These are phyloP conservation scores for Jasminum sambac DNA, from an alignment of 257 asterid genomes.

Conservation along the genomic window DNA sequence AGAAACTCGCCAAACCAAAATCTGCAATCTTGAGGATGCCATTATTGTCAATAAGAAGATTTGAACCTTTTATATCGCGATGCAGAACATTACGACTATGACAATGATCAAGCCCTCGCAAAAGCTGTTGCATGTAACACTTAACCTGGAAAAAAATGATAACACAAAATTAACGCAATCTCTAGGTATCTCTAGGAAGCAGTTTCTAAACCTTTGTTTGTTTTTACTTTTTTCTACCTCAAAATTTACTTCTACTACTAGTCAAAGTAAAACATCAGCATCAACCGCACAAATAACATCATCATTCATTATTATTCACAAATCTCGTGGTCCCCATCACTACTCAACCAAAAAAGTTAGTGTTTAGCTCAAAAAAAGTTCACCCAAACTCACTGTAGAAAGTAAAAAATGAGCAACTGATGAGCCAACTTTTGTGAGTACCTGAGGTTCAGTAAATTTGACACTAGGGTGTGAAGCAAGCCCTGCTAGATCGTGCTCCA, in stretches of 20 bases:
- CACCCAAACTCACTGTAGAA: too few relatives aligned
- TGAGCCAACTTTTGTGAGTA: slow-evolving; percentile 26
- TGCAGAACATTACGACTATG: slow-evolving; percentile 82
- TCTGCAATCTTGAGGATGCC: slow-evolving; percentile 91
- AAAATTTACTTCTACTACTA: too few relatives aligned
- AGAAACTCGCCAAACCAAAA: slow-evolving; percentile 89
- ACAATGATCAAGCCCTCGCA: slow-evolving; percentile 85
- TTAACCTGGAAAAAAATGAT: slow-evolving; percentile 62
- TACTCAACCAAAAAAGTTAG: too few relatives aligned
- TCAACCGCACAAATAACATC: too few relatives aligned
- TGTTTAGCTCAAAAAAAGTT: too few relatives aligned
- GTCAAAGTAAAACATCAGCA: too few relatives aligned
- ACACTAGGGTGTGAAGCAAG: slow-evolving; percentile 84
- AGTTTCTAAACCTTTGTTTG: too few relatives aligned
- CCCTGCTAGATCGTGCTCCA: slow-evolving; percentile 98
- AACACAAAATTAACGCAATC: too few relatives aligned
- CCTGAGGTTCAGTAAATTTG: slow-evolving; percentile 91
- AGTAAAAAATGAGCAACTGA: not conserved
- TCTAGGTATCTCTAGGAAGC: too few relatives aligned
- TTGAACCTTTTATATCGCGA: slow-evolving; percentile 96
- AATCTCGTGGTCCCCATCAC: too few relatives aligned
- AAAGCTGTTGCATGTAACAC: slow-evolving; percentile 87
- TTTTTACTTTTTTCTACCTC: too few relatives aligned
- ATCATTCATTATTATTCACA: too few relatives aligned
- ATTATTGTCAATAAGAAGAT: slow-evolving; percentile 80